A percentile compares a stretch with the other conserved stretches of the same genome.
These are phyloP conservation scores for Emericellopsis cladophorae DNA, from an alignment of 2,329 filamentous ascomycete species.

Conservation along the genomic window DNA sequence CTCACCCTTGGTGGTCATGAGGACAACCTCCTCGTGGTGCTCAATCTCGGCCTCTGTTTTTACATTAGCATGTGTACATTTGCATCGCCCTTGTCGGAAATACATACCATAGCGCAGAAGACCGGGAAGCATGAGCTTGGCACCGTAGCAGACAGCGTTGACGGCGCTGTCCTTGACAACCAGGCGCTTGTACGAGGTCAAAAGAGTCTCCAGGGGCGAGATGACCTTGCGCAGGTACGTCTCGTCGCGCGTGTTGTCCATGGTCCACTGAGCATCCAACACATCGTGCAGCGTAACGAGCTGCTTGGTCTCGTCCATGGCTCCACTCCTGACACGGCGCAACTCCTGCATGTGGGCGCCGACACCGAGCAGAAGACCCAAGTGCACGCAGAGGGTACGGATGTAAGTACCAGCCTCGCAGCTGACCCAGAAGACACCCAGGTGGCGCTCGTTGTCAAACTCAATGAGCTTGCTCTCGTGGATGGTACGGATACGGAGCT, in stretches of 20 bases:
- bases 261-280: slow-evolving; percentile 88
- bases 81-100: not conserved
- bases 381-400: slow-evolving; percentile 90
- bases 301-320: slow-evolving; percentile 82
- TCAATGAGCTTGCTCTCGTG: slow-evolving; percentile 94
- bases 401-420: slow-evolving; percentile 98
- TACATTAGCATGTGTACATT: slow-evolving; percentile 7
- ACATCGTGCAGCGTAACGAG: slow-evolving; percentile 82
- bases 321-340: slow-evolving; percentile 81
- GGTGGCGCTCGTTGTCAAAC: slow-evolving; percentile 95
- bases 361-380: slow-evolving; percentile 64
- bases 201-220: slow-evolving; percentile 79
- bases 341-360: slow-evolving; percentile 98
- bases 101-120: slow-evolving; percentile 74
- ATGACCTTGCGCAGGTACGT: slow-evolving; percentile 85
- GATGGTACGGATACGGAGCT: slow-evolving; percentile 95
- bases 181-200: slow-evolving; percentile 89
- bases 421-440: slow-evolving; percentile 98
- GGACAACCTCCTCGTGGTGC: slow-evolving; percentile 87
- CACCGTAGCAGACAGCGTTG: slow-evolving; percentile 96
- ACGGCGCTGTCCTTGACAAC: slow-evolving; percentile 80
- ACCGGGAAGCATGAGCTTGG: slow-evolving; percentile 97
- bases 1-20: slow-evolving; percentile 99
- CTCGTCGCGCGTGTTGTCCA: slow-evolving; percentile 94
- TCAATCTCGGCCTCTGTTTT: slow-evolving; percentile 72